These are phyloP conservation scores for Dispira parvispora DNA, from an alignment of 192 early-diverging fungal genomes.

Conservation along the genomic window DNA sequence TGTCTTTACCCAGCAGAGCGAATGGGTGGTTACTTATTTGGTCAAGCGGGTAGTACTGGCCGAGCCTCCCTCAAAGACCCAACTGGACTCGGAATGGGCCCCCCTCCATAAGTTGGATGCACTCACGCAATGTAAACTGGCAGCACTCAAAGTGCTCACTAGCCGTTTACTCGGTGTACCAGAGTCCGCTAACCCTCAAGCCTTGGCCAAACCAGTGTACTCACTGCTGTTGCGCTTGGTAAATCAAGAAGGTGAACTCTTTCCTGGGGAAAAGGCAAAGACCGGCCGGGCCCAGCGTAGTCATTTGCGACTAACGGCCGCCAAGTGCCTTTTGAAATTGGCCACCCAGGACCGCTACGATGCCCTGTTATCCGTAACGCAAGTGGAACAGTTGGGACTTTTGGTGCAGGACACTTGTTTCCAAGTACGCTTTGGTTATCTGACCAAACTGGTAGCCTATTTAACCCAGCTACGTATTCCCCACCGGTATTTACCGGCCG, in stretches of 20 bases:
- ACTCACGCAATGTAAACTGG: constrained; percentile 16
- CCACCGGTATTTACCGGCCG: constrained; percentile 44
- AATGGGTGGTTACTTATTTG: constrained; percentile 33
- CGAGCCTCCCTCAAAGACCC: constrained; percentile 11
- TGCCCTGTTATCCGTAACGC: constrained; percentile 28
- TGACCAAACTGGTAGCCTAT: constrained; percentile 52
- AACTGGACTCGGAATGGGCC: constrained; percentile 41
- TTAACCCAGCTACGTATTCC: constrained; percentile 40
- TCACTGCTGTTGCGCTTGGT: constrained; percentile 45
- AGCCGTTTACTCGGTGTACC: constrained; percentile 38
- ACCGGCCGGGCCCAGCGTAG: constrained; percentile 34
- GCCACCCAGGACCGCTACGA: constrained; percentile 31
- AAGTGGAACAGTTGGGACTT: constrained; percentile 42
- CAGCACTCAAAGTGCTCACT: constrained; percentile 37
- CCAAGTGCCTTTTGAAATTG: constrained; percentile 43
- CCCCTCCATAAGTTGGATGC: constrained; percentile 36
- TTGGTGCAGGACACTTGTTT: constrained; percentile 58
- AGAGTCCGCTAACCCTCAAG: constrained; percentile 18
- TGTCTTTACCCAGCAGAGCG: constrained; percentile 33
- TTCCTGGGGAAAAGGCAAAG: constrained; percentile 17
- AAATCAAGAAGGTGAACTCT: constrained; percentile 45
- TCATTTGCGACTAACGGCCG: constrained; percentile 50
- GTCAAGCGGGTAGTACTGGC: constrained; percentile 38
- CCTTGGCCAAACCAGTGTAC: constrained; percentile 30
- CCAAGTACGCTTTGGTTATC: constrained; percentile 57